Percentiles rank a stretch among this genome's conserved stretches.
Conservation (phyloP, 306 rosid species). For the Vigna nakashimae region DNA sequence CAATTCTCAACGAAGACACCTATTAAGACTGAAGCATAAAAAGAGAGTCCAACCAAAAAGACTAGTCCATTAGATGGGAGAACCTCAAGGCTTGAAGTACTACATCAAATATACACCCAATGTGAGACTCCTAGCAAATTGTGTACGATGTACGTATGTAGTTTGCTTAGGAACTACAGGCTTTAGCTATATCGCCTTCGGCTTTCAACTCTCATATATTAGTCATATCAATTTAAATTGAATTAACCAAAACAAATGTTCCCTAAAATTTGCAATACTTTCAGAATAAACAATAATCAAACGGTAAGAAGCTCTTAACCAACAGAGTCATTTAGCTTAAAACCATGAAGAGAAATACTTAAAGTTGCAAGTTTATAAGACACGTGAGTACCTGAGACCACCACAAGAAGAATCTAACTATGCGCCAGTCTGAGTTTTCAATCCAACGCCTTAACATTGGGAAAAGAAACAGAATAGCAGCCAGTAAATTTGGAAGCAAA, state of each 20-base stretch:
- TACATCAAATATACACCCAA: too few species aligned
- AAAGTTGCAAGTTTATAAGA: conserved; percentile 20
- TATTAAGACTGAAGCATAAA: too few species aligned
- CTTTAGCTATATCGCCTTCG: conserved; percentile 5
- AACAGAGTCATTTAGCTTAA: conserved; percentile 7
- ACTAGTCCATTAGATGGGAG: too few species aligned
- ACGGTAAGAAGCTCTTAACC: conserved; percentile 34
- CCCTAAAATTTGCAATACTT: neutral
- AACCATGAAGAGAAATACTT: conserved; percentile 30
- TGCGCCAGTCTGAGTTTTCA: conserved; percentile 97
- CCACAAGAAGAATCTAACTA: conserved; percentile 90
- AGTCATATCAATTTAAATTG: conserved; percentile 12
- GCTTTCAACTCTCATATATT: conserved; percentile 29
- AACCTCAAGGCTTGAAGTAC: too few species aligned
- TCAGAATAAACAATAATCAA: conserved; percentile 18
- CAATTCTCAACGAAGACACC: too few species aligned
- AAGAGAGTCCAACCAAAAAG: too few species aligned
- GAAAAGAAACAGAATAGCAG: conserved; percentile 79
- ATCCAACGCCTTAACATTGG: conserved; percentile 99
- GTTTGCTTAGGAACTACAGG: neutral
- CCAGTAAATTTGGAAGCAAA: conserved; percentile 83
- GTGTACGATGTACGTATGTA: neutral
- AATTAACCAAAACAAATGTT: conserved; percentile 15
- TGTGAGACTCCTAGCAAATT: too few species aligned
- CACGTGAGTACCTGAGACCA: conserved; percentile 92